Evolutionary conservation across 1,284 basidiomycete genomes (phyloP), one percentile per base, ranked within the genome.

Genomic region (Phellinidium pouzarii): DNA sequence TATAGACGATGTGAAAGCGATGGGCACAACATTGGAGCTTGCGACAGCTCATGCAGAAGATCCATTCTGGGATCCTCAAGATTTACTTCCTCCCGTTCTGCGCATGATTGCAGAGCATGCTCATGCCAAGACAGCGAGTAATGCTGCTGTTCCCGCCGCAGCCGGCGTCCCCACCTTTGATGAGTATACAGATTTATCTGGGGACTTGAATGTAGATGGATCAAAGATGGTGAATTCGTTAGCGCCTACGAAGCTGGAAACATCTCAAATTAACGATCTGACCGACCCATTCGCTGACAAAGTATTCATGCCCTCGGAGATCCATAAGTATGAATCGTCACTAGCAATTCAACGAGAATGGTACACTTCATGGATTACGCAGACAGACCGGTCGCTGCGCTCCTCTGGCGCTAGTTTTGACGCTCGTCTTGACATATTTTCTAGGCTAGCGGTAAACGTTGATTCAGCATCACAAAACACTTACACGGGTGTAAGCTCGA

Each of bases 11-110:
- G 9, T 14, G 22, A 22, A 14, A 17, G 44, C 25, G 7, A 11
- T 11, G 23, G 25, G 20, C 2, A 29, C 45, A 14, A 20, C 45
- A 34, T 14, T 5, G 2, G 17, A 0, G 25, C 40, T 12, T 20
- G 40, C 31, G 6, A 11, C 23, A 44, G 23, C 45, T n/a, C 11
- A 29, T 47, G 25, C 48, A 12, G 41, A 50, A 8, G 51, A 53
- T 36, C 51, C 51, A 7, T 53, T 53, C 51, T 53, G 51, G 51
- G 51, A 53, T 22, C 51, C 51, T 1, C 44, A 53, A 27, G 51
- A 53, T 41, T 20, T 53, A 17, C 44, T 53, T 0, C 51, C 51
- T 3, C 51, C 51, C 19, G 51, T 44, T 1, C 20, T 53, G 11
- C 44, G 51, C 6, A 23, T 53, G 4, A 53, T 44, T 29, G 45